A percentile compares a stretch with the other conserved stretches of the same genome.
phyloP scores from a whole-genome alignment of 1,284 basidiomycete species.

The Clitocybe nebularis region DNA sequence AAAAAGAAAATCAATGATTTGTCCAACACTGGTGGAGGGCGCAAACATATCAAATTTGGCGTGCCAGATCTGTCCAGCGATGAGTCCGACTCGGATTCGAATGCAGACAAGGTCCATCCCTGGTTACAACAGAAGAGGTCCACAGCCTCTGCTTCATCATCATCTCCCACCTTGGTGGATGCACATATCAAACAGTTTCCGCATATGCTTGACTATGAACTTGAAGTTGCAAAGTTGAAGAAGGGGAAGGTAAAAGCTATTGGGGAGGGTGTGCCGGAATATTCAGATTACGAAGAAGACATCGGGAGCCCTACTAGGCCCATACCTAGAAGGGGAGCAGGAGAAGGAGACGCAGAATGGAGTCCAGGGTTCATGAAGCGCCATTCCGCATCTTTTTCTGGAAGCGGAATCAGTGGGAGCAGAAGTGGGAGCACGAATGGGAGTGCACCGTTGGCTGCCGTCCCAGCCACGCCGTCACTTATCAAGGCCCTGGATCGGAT shows the following conservation, averaged over 20 bases:
- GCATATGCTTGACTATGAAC: conserved; percentile 4
- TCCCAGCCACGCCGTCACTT: conserved; percentile 60
- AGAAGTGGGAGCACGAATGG: conserved; percentile 6
- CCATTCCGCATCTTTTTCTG: conserved; percentile 17
- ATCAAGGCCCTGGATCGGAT: conserved; percentile 57
- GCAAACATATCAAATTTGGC: conserved; percentile 45
- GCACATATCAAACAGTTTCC: conserved; percentile 5
- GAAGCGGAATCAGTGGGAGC: conserved; percentile 3
- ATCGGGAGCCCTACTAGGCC: conserved; percentile 22
- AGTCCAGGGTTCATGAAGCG: conserved; percentile 31
- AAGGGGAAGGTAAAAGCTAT: conserved; percentile 8
- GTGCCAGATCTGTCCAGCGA: conserved; percentile 28
- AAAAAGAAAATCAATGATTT: conserved; percentile 31
- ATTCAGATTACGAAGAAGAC: conserved; percentile 33
- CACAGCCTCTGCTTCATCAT: conserved; percentile 18
- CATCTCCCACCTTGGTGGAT: conserved; percentile 20
- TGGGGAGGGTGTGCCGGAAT: conserved; percentile 14
- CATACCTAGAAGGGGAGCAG: conserved; percentile 8
- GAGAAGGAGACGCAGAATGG: conserved; percentile 20
- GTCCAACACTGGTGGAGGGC: background rate
- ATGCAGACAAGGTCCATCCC: conserved; percentile 15
- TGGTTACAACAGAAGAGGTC: conserved; percentile 21
- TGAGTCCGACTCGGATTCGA: conserved; percentile 28
- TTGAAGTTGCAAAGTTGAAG: conserved; percentile 11
- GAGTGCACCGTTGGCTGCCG: conserved; percentile 23